Base-by-base conservation (phyloP, 2,329 filamentous ascomycete genomes). In the Colletotrichum lini region DNA sequence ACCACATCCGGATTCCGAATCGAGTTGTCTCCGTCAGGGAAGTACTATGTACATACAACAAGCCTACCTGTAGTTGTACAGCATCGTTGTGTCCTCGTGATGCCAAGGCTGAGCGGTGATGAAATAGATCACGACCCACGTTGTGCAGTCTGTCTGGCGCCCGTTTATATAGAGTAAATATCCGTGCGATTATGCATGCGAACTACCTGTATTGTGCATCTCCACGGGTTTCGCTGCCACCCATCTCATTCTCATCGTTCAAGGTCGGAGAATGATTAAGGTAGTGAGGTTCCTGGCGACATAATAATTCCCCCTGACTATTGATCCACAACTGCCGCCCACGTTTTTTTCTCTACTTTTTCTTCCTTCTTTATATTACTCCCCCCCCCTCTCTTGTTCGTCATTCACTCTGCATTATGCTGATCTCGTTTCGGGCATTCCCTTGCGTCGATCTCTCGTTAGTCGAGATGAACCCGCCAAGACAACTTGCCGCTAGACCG, bases 401-500 rank as follows among this genome's bases (percentile, higher is more conserved):
- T 13, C 44, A 38, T 45, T 35, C 38, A 56, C 8, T 16, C 45
- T 59, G 57, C 40, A 59, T 59, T 16, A 10, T 30, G 15, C 23
- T 30, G 49, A 62, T 67, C 57, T 57, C 64, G 44, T 57, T 62
- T 67, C 42, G 42, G 63, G 63, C 50, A 67, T 45, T 47, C 40
- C 64, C 65, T 53, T 59, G 65, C 58, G 65, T 59, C 65, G 65
- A 71, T 71, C 58, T 18, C 58, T 44, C 30, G 30, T 30, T 63
- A 63, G 65, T 71, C 65, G 65, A 71, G 65, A 71, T 64, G 53
- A 63, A 59, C 58, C 42, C 68, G 65, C 42, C 68, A 68, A 63
- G 47, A 53, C 58, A 61, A 18, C 30, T 8, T 50, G 57, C 68
- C 57, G 57, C 64, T 44, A 64, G 58, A n/a, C 52, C 58, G 53